Base-by-base conservation (phyloP, 2,329 filamentous ascomycete species). In the Oidium heveae region DNA sequence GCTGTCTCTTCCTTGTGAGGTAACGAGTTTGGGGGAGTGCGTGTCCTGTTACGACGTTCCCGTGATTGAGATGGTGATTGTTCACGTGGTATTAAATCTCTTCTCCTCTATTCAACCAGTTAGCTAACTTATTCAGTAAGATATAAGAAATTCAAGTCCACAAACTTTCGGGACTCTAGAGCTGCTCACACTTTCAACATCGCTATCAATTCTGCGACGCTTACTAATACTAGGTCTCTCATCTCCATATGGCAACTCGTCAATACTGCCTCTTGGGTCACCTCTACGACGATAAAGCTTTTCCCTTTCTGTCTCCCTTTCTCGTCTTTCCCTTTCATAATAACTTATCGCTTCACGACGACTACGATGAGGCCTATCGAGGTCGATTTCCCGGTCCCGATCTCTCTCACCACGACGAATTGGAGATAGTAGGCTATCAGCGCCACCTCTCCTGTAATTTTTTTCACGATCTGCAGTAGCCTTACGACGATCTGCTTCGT, bases 391-490 rank as follows among this genome's bases (percentile, higher is more conserved):
- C 49, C 61, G 57, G 18, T 64, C 67, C 60, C 58, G 67, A 61
- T 62, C 70, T 62, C 60, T 61, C 20, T 64, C 63, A 47, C 59
- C 59, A 58, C 63, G 57, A 36, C 64, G 64, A 33, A 56, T 57
- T 43, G 64, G 64, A 54, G 74, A 73, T 54, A 80, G 66, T 20
- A 79, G 68, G 59, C 71, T 76, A 62, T 80, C 77, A 59, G 82
- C 84, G 65, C 75, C 79, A 47, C 78, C 73, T 69, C 91, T 93
- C 66, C 86, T 81, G 69, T 94, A 93, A 62, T 93, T 88, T 60
- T 88, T 83, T 69, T 96, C 93, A 51, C 93, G 82, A 65, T 94
- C 88, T 56, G 88, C 87, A 64, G 91, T 88, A 46, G 89, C 89
- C 67, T 89, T 91, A 63, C 87, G 83, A 60, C 91, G 80, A 66